A percentile compares a stretch with the other conserved stretches of the same genome.
Conservation (phyloP, 2,329 filamentous ascomycete genomes). For the Niveomyces coronatus region DNA sequence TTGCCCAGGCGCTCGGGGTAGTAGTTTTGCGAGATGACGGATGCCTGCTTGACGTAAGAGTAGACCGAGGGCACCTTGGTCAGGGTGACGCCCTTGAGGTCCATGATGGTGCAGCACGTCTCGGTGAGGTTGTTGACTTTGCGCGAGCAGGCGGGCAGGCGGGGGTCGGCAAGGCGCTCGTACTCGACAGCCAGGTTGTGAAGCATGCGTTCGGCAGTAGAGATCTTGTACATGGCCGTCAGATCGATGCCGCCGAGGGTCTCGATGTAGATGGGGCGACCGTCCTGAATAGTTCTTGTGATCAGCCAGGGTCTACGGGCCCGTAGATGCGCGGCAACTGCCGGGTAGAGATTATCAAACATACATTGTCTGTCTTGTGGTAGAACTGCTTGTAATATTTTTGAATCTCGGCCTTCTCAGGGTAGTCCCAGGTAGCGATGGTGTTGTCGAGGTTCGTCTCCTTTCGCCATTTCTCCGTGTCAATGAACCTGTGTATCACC, state of each 20-base stretch:
- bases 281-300: conserved; percentile 51
- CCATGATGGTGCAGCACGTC: conserved; percentile 97
- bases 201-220: conserved; percentile 84
- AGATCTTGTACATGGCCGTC: conserved; percentile 84
- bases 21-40: conserved; percentile 93
- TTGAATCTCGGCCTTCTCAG: conserved; percentile 73
- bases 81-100: conserved; percentile 87
- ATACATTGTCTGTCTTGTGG: conserved; percentile 85
- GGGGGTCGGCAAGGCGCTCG: conserved; percentile 88
- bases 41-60: conserved; percentile 75
- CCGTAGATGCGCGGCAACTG: conserved; percentile 23
- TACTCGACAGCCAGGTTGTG: conserved; percentile 96
- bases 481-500: conserved; percentile 90
- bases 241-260: conserved; percentile 90
- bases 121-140: conserved; percentile 84
- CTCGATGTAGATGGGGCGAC: conserved; percentile 94
- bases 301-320: neutral
- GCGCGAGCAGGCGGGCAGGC: conserved; percentile 89
- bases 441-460: conserved; percentile 76
- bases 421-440: conserved; percentile 73
- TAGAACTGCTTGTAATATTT: conserved; percentile 98
- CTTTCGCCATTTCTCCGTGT: conserved; percentile 84
- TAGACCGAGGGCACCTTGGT: conserved; percentile 75
- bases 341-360: conserved; percentile 4
- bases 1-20: conserved; percentile 95